Evolutionary conservation across 164 flowering plant species (phyloP).

Genomic region (Annona cherimola): DNA sequence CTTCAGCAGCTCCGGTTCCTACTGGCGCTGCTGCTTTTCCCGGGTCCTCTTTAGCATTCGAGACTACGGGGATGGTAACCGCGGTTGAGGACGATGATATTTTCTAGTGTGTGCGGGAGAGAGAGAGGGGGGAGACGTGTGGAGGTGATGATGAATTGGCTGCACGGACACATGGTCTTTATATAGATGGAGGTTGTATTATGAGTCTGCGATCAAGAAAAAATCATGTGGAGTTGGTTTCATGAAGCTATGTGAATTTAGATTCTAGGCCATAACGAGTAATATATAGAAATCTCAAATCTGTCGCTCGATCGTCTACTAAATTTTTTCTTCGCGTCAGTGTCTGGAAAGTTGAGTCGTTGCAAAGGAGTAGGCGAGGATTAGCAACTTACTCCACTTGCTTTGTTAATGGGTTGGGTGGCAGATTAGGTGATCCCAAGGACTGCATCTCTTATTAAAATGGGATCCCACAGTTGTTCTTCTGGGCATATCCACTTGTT

Average conservation of each 20-base stretch:
- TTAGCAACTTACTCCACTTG: conserved; percentile 25
- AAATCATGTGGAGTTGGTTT: too few relatives aligned
- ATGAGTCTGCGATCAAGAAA: too few relatives aligned
- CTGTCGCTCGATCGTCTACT: background rate
- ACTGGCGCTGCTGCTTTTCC: conserved; percentile 28
- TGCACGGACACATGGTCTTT: too few relatives aligned
- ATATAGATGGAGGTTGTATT: too few relatives aligned
- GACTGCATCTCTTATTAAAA: background rate
- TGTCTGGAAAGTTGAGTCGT: conserved; percentile 7
- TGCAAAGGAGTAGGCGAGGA: conserved; percentile 10
- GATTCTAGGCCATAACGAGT: too few relatives aligned
- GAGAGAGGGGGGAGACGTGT: background rate
- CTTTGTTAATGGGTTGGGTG: background rate
- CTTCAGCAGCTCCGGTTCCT: conserved; percentile 12
- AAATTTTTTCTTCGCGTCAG: background rate
- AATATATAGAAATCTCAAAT: background rate
- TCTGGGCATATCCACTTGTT: too few relatives aligned
- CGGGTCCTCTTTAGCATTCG: conserved; percentile 16
- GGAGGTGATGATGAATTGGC: too few relatives aligned
- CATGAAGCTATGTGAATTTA: too few relatives aligned
- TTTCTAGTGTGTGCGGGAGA: conserved; percentile 7
- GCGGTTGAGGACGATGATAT: conserved; percentile 24
- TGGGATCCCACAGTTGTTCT: too few relatives aligned
- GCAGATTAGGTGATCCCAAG: background rate
- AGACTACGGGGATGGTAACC: conserved; percentile 34